These are phyloP conservation scores for Mycena leptocephala DNA, from an alignment of 768 basidiomycete genomes.

Conservation along the genomic window DNA sequence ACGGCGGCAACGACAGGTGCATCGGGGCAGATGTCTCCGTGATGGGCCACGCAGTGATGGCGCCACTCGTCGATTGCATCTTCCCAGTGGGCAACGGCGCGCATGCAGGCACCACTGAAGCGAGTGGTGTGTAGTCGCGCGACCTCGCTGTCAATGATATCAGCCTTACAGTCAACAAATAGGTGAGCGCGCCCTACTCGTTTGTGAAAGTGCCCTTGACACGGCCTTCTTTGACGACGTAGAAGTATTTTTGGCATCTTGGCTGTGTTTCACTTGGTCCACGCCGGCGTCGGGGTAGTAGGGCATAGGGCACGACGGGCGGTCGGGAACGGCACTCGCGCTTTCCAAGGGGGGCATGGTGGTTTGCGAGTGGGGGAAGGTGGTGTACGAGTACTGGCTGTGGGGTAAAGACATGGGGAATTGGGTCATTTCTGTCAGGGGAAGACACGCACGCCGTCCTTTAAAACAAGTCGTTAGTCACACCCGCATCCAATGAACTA, in stretches of 20 bases:
- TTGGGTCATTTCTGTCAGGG: not conserved
- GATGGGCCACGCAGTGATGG: not conserved
- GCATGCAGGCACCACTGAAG: not conserved
- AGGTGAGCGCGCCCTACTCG: not conserved
- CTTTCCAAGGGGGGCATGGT: too few relatives aligned
- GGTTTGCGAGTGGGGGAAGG: not conserved
- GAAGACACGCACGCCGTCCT: too few relatives aligned
- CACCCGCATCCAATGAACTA: too few relatives aligned
- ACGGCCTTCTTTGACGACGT: not conserved
- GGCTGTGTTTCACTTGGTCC: not conserved
- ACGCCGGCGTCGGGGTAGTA: not conserved
- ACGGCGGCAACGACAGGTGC: not conserved
- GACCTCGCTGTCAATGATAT: not conserved
- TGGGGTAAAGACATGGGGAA: too few relatives aligned
- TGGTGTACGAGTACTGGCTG: too few relatives aligned
- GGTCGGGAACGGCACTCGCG: not conserved
- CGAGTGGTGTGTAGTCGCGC: not conserved
- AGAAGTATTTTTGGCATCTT: not conserved
- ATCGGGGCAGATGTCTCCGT: not conserved
- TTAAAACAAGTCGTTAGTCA: too few relatives aligned
- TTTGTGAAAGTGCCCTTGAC: not conserved
- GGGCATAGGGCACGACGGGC: not conserved
- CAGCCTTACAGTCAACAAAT: not conserved
- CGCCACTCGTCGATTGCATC: not conserved
- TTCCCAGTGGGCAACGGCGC: not conserved